Base-by-base conservation (phyloP, 257 asterid genomes). In the Gentiana macrophylla region DNA sequence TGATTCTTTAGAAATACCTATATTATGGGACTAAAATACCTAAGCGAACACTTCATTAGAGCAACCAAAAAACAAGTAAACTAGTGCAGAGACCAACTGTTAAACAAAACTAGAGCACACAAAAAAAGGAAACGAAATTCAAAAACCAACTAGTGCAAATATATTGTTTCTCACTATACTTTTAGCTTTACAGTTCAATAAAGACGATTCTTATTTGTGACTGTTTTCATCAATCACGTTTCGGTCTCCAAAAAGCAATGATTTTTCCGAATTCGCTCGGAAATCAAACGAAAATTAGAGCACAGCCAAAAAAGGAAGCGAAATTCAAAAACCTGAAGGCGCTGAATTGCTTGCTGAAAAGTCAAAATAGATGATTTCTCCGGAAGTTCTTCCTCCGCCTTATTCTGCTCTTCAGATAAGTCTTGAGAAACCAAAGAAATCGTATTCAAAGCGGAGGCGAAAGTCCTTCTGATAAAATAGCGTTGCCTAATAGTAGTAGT, bases 331-430 rank as follows among this genome's bases (percentile, higher is more conserved):
- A 84, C 98, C 98, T 86, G 98, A 12, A 91, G 92, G 50, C 95
- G 79, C 78, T 91, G 98, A 72, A 91, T 84, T 47, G 98, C 98
- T 76, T 84, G 95, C 48, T 91, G 98, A 52, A 91, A 91, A 65
- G 89, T 86, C 55, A 83, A 92, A 57, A 62, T 76, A 35, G 89
- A 72, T 6, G 81, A 37, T 43, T 62, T 71, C 44, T 54, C 61
- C 44, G 13, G 53, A 24, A 24, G 1, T 24, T 24, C 9, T 37
- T 56, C 24, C 1, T 59, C 64, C 7, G 66, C 44, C 50, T 48
- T 46, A 50, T 53, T 36, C 46, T 60, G 59, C 24, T 36, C 67
- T 3, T 52, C 37, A 0, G 58, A 38, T 33, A 59, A 36, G 7
- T 48, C 45, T 32, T 52, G 70, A 50, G 68, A 62, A n/a, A 70